Percentiles rank a stretch among this genome's conserved stretches.
Evolutionary conservation across 768 basidiomycete species (phyloP).

Genomic region (Kwoniella dendrophila): DNA sequence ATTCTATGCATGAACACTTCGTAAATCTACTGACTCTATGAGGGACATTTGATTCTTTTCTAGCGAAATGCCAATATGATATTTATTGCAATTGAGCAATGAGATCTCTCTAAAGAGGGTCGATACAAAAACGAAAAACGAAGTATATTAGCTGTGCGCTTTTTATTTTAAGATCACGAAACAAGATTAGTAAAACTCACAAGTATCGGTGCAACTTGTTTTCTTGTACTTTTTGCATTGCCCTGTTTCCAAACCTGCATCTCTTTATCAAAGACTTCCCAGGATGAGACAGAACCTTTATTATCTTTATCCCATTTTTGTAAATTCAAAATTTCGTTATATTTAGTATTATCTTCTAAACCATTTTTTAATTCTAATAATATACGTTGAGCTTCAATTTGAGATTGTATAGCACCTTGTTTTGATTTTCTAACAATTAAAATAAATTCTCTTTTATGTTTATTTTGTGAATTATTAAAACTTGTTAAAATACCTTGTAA

Average conservation of each 20-base stretch:
- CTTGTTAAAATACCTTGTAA: conserved; percentile 80
- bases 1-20: no score
- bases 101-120: conserved; percentile 44
- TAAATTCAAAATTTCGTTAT: conserved; percentile 60
- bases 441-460: conserved; percentile 69
- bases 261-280: conserved; percentile 20
- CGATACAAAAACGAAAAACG: no score
- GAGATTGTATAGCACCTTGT: conserved; percentile 44
- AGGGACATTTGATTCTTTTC: no score
- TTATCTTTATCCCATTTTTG: conserved; percentile 58
- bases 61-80: not conserved
- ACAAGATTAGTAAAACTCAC: conserved; percentile 37
- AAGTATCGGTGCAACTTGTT: conserved; percentile 56
- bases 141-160: no score
- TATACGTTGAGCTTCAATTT: conserved; percentile 54
- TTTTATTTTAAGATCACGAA: no score
- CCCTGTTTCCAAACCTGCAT: conserved; percentile 57
- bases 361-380: conserved; percentile 64
- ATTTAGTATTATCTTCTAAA: conserved; percentile 65
- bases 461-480: conserved; percentile 60
- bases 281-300: not conserved
- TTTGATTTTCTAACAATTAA: conserved; percentile 68
- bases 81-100: conserved; percentile 34
- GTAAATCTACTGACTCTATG: no score
- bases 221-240: conserved; percentile 57